Percentiles rank a stretch among this genome's conserved stretches.
phyloP scores from a whole-genome alignment of 2,329 filamentous ascomycete species.

The Fusarium graminum region DNA sequence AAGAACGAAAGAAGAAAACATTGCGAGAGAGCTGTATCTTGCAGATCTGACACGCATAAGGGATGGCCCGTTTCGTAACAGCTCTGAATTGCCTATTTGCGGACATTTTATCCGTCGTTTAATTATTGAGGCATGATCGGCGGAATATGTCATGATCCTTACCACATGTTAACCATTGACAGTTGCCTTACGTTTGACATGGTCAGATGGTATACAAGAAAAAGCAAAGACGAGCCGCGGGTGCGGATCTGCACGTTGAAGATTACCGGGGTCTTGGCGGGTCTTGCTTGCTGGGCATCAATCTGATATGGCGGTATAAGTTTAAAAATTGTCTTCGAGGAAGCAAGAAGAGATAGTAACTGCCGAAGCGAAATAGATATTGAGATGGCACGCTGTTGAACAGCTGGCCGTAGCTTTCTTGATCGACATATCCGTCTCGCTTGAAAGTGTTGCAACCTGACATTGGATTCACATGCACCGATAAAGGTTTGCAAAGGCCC shows the following conservation, averaged over 20 bases:
- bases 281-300: conserved; percentile 9
- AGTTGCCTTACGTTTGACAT: conserved; percentile 14
- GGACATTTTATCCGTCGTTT: conserved; percentile 16
- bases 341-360: neutral
- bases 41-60: conserved; percentile 23
- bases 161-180: conserved; percentile 18
- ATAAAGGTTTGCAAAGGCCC: conserved; percentile 17
- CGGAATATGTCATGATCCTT: conserved; percentile 23
- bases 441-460: conserved; percentile 26
- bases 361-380: conserved; percentile 14
- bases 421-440: conserved; percentile 42
- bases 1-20: conserved; percentile 31
- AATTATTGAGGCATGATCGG: conserved; percentile 27
- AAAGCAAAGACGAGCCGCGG: conserved; percentile 24
- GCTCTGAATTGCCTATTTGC: conserved; percentile 6
- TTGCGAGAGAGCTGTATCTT: conserved; percentile 11
- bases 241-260: conserved; percentile 29
- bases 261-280: conserved; percentile 28
- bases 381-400: conserved; percentile 28
- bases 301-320: conserved; percentile 23
- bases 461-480: conserved; percentile 8
- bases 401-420: conserved; percentile 42
- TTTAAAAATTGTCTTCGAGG: neutral
- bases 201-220: conserved; percentile 10
- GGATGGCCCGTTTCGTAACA: conserved; percentile 28